Percentiles rank a stretch among this genome's conserved stretches.
Conservation (phyloP, 495 filamentous ascomycete genomes). For the Penicillium fimorum region DNA sequence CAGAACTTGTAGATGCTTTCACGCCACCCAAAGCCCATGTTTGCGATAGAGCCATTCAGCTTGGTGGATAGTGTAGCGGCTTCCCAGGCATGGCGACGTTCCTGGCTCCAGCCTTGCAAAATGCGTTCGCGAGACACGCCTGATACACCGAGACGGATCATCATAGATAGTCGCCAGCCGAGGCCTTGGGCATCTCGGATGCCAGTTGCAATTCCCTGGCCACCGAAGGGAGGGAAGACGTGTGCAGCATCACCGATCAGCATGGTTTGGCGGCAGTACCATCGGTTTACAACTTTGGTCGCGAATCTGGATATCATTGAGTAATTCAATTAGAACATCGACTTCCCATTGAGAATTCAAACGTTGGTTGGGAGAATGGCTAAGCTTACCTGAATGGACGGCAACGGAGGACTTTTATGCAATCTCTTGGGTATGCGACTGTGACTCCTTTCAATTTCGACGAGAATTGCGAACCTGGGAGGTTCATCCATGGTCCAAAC, state of each 20-base stretch:
- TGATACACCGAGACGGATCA: slow-evolving; percentile 7
- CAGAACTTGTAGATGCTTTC: not conserved
- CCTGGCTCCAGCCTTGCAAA: not conserved
- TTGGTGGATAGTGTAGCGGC: not conserved
- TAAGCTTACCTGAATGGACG: slow-evolving; percentile 42
- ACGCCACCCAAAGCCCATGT: not conserved
- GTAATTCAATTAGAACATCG: not conserved
- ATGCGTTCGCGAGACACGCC: not conserved
- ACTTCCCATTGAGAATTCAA: no score
- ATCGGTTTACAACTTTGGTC: slow-evolving; percentile 39
- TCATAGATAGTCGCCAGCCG: slow-evolving; percentile 44
- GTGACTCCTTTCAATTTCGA: not conserved
- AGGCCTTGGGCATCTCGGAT: slow-evolving; percentile 26
- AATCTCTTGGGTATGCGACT: slow-evolving; percentile 41
- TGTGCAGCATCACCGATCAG: slow-evolving; percentile 48
- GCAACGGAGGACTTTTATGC: slow-evolving; percentile 42
- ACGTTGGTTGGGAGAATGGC: not conserved
- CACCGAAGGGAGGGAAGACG: slow-evolving; percentile 51
- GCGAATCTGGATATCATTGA: not conserved
- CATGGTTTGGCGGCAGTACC: slow-evolving; percentile 36
- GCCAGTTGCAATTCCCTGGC: slow-evolving; percentile 46
- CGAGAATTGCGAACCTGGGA: not conserved
- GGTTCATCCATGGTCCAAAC: slow-evolving; percentile 5
- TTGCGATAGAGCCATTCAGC: not conserved
- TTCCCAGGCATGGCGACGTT: not conserved